Base-by-base conservation (phyloP, 192 early-diverging fungal genomes). In the Hyaloraphidium curvatum region DNA sequence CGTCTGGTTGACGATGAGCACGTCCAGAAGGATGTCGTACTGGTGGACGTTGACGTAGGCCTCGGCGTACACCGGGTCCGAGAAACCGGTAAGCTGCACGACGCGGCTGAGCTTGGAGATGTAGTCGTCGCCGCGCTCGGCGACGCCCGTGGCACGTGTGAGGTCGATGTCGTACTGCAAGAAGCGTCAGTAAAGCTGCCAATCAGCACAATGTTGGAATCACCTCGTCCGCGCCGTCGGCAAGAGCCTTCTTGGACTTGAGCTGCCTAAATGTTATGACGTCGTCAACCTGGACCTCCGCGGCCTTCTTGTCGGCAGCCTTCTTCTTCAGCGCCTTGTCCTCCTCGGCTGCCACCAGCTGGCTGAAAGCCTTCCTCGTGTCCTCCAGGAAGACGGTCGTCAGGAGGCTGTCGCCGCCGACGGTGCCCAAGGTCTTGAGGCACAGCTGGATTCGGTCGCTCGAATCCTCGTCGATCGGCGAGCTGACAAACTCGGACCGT, bases 51-150 rank as follows among this genome's bases (percentile, higher is more conserved):
- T 91, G 31, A 95, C 87, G 62, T 95, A 94, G 0, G 89, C 94
- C 67, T 98, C 94, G 1, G 92, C 92, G 59, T 98, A 98, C n/a
- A 98, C 89, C 1, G 89, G 86, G 62, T 98, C 94, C 2, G 89
- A 92, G 68, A 89, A 98, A 43, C 86, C 94, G 4, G 94, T 97
- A 39, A 98, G 71, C 67, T 96, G 94, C 21, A 96, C 82, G 16
- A 98, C 88, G 43, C 84, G 80, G 59, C 81, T 87, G 56, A 98
- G 72, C 72, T 96, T 92, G 23, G 89, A 91, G 31, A 86, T 83
- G 39, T 87, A 69, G 40, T 83, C 80, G 30, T 85, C 82, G 51
- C 78, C 72, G 30, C 72, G 62, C 22, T 73, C 70, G 55, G 77
- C 80, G 2, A 51, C 19, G 2, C 72, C 91, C 19, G 84, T 90